phyloP scores from a whole-genome alignment of 257 asterid species.

The Eucommia ulmoides region DNA sequence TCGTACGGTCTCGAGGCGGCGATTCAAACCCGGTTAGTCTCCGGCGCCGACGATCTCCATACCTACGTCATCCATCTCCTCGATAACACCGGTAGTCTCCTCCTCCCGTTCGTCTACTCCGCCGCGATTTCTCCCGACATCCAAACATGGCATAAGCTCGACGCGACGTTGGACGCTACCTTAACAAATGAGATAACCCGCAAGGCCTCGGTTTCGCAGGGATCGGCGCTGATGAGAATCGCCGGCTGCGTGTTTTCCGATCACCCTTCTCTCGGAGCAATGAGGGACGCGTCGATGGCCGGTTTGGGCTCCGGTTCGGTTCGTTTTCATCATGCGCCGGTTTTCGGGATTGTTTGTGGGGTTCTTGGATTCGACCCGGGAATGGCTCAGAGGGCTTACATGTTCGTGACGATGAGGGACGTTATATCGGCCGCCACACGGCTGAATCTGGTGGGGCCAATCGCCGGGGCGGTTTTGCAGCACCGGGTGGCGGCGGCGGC shows the following conservation, averaged over 20 bases:
- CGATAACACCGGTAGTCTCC: constrained; percentile 79
- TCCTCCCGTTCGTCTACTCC: constrained; percentile 69
- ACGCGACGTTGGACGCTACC: constrained; percentile 40
- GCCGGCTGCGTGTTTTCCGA: constrained; percentile 65
- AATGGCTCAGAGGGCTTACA: constrained; percentile 57
- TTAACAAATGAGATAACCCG: constrained; percentile 73
- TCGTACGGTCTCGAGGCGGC: constrained; percentile 93
- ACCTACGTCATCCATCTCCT: constrained; percentile 28
- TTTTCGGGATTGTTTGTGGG: constrained; percentile 76
- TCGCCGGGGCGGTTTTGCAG: constrained; percentile 78
- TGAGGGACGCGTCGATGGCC: constrained; percentile 53
- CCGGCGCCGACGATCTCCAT: constrained; percentile 40
- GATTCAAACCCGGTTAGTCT: constrained; percentile 51
- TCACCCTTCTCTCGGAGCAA: constrained; percentile 35
- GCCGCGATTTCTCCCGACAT: constrained; percentile 39
- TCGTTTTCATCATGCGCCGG: constrained; percentile 71
- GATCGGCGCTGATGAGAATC: constrained; percentile 81
- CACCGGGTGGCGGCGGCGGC: constrained; percentile 51
- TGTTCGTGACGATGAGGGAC: constrained; percentile 85
- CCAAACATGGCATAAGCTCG: constrained; percentile 55
- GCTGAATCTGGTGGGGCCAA: constrained; percentile 63
- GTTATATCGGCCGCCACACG: constrained; percentile 86
- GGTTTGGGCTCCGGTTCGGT: constrained; percentile 23
- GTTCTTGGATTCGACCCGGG: constrained; percentile 55
- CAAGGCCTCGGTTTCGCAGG: constrained; percentile 72